phyloP scores from a whole-genome alignment of 805 yeast species.

The Metschnikowia matae region DNA sequence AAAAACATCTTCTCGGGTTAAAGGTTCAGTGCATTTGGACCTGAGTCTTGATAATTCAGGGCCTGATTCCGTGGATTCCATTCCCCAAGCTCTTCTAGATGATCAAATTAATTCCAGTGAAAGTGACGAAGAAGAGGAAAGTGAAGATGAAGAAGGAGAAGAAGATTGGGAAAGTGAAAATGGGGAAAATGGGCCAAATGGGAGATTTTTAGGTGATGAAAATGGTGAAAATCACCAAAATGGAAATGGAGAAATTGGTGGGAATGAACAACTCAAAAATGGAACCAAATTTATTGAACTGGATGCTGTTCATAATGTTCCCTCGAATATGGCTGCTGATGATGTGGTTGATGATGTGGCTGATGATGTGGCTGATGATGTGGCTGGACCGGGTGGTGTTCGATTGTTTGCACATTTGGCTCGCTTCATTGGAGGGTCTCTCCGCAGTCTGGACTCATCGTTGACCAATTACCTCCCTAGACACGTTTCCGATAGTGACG shows the following conservation, averaged over 20 bases:
- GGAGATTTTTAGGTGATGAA: too few species aligned
- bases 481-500: background rate
- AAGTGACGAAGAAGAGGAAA: too few species aligned
- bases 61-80: background rate
- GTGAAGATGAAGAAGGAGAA: too few species aligned
- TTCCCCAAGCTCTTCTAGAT: background rate
- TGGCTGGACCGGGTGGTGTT: background rate
- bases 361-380: too few species aligned
- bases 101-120: background rate
- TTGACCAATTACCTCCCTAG: background rate
- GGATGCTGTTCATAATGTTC: background rate
- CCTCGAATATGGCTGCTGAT: too few species aligned
- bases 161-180: too few species aligned
- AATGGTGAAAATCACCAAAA: too few species aligned
- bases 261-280: too few species aligned
- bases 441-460: background rate
- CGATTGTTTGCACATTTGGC: background rate
- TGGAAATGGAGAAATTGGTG: too few species aligned
- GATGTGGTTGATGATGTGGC: background rate
- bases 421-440: background rate
- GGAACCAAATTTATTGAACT: too few species aligned
- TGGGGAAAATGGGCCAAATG: too few species aligned
- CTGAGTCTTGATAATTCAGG: background rate
- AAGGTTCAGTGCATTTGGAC: background rate
- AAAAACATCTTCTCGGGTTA: conserved; percentile 3